Base-by-base conservation (phyloP, 2,329 filamentous ascomycete genomes). In the Diplodia mutila region DNA sequence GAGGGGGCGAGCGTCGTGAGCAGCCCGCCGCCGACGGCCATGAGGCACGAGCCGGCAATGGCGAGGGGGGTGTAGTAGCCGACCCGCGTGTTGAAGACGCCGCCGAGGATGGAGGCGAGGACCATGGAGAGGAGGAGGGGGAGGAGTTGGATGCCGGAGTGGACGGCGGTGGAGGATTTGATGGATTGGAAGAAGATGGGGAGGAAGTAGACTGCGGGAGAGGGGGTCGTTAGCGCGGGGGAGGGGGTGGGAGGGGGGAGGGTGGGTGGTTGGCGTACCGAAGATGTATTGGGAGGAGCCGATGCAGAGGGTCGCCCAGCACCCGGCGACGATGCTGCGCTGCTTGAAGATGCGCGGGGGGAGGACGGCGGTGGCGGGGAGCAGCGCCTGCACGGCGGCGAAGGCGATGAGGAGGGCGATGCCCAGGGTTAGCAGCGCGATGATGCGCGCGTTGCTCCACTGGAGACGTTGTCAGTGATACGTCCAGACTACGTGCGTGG, bases 21-120 rank as follows among this genome's bases (percentile, higher is more conserved):
- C 1, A 78, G 70, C 18, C 76, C 76, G 11, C 69, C 55, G 7
- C 73, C 76, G 42, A 75, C 71, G 39, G 76, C 68, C 23, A 77
- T 23, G 29, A 77, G 14, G 5, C 73, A 53, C 4, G 77, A 71
- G 7, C 77, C 75, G 9, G 74, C 16, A 12, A 77, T 69, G 32
- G 82, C 73, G 69, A 82, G 81, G 4, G 80, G 79, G 5, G 78
- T 80, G 74, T 82, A 82, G 70, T 81, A 81, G 51, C 80, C 80
- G 12, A 78, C 53, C 0, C 69, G 65, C 2, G 75, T 76, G 66
- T 79, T 73, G 34, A 74, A 25, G n/a, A 66, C 69, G 34, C 79
- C 80, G 25, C 71, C 68, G 27, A 76, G 39, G 21, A 80, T 69
- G 39, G 76, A 51, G 77, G 69, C 1, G 66, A 52, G 14, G 4